These are phyloP conservation scores for Kingdonia uniflora DNA, from an alignment of 164 flowering plant genomes.

Conservation along the genomic window DNA sequence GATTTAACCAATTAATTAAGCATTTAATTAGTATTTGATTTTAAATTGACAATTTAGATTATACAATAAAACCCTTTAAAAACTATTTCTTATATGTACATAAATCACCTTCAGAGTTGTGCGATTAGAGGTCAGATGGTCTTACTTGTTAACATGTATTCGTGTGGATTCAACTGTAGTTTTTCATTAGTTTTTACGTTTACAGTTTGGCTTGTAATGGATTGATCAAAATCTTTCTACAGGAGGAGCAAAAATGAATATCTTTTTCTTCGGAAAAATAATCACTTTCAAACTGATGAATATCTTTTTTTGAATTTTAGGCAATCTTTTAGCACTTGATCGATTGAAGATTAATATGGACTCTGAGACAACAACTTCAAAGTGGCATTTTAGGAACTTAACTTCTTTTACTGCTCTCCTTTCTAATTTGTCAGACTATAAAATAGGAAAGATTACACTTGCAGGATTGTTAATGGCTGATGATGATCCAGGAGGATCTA, in stretches of 20 bases:
- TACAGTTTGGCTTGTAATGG: slow-evolving; percentile 26
- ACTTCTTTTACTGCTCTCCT: slow-evolving; percentile 46
- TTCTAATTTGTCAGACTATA: slow-evolving; percentile 62
- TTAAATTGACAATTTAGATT: too few species aligned
- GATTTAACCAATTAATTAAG: too few species aligned
- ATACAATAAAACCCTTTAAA: too few species aligned
- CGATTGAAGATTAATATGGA: slow-evolving; percentile 21
- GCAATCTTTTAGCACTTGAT: slow-evolving; percentile 16
- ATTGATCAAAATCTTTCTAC: slow-evolving; percentile 14
- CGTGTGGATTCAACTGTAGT: slow-evolving; percentile 39
- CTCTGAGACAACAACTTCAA: slow-evolving; percentile 19
- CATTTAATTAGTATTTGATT: too few species aligned
- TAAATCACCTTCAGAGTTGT: too few species aligned
- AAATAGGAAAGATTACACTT: slow-evolving; percentile 88
- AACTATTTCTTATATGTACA: too few species aligned
- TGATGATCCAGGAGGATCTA: too few species aligned
- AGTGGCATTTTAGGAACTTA: slow-evolving; percentile 34
- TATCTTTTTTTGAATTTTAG: slow-evolving; percentile 17
- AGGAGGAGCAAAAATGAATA: slow-evolving; percentile 11
- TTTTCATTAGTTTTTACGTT: slow-evolving; percentile 36
- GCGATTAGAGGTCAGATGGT: too few species aligned
- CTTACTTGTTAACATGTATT: slow-evolving; percentile 54
- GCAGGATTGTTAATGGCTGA: slow-evolving; percentile 68
- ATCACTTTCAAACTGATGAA: slow-evolving; percentile 24
- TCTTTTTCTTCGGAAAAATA: slow-evolving; percentile 46